Percentiles rank a stretch among this genome's conserved stretches.
phyloP scores from a whole-genome alignment of 257 asterid species.

The Marsdenia floribunda region DNA sequence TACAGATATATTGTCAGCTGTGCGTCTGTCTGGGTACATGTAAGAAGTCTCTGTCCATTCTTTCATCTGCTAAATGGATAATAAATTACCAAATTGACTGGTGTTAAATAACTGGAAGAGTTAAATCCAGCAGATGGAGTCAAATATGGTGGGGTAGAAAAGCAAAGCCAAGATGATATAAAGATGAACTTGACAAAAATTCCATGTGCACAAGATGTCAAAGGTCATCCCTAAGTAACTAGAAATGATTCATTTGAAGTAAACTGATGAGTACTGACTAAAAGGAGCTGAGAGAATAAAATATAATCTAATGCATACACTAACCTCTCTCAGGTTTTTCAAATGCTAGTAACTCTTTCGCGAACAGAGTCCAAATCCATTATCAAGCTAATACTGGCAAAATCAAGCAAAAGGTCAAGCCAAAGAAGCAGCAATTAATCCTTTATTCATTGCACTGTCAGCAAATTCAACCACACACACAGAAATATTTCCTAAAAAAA shows the following conservation, averaged over 20 bases:
- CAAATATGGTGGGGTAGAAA: background rate
- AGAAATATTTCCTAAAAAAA: background rate
- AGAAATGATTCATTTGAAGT: background rate
- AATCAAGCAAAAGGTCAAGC: constrained; percentile 6
- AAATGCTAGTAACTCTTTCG: constrained; percentile 44
- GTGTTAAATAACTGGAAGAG: background rate
- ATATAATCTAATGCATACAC: background rate
- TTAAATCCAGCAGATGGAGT: background rate
- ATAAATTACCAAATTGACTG: background rate
- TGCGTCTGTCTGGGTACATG: background rate
- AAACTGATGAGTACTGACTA: background rate
- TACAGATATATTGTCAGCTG: background rate
- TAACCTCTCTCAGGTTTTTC: constrained; percentile 17
- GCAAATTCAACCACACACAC: background rate
- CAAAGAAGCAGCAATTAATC: constrained; percentile 3
- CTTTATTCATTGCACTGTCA: background rate
- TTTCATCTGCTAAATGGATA: background rate
- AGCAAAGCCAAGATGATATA: background rate
- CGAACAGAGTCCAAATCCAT: constrained; percentile 48
- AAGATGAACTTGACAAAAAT: background rate
- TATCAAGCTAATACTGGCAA: constrained; percentile 54
- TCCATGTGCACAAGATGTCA: background rate
- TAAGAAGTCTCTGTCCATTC: background rate
- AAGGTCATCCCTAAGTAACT: background rate
- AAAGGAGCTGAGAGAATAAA: background rate